Percentiles rank a stretch among this genome's conserved stretches.
These are phyloP conservation scores for Diplodia mutila DNA, from an alignment of 2,329 filamentous ascomycete genomes.

Conservation along the genomic window DNA sequence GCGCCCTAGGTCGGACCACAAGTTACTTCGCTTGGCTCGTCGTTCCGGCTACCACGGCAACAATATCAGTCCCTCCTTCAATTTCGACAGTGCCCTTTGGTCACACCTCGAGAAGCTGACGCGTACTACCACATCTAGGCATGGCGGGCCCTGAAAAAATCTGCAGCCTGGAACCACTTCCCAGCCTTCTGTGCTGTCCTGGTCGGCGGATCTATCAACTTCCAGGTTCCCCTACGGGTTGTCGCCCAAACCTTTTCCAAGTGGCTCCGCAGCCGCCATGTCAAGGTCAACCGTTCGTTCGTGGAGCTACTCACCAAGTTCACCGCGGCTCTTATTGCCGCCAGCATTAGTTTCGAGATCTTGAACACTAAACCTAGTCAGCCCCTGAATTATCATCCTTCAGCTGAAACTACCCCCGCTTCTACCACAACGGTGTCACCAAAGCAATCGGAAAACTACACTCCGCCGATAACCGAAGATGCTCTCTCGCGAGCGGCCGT, in stretches of 20 bases:
- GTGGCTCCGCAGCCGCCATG: conserved; percentile 1
- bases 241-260: neutral
- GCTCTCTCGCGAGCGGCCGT: neutral
- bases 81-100: neutral
- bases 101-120: conserved; percentile 29
- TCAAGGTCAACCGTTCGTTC: neutral
- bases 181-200: conserved; percentile 57
- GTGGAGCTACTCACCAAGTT: conserved; percentile 34
- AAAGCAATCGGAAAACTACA: neutral
- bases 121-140: conserved; percentile 38
- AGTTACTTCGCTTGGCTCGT: conserved; percentile 7
- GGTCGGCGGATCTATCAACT: conserved; percentile 55
- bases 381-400: conserved; percentile 1
- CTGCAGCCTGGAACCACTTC: conserved; percentile 53
- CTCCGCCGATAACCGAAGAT: neutral
- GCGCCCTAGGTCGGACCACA: conserved; percentile 2
- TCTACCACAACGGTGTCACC: neutral
- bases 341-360: conserved; percentile 54
- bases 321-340: conserved; percentile 51
- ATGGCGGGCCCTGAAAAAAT: conserved; percentile 42
- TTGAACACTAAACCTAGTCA: conserved; percentile 47
- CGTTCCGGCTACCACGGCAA: neutral
- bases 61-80: conserved; percentile 2
- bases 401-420: neutral
- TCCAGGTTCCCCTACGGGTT: conserved; percentile 41